Evolutionary conservation across 257 asterid species (phyloP), one percentile per base, ranked within the genome.

Genomic region (Solanum corneliomulleri): DNA sequence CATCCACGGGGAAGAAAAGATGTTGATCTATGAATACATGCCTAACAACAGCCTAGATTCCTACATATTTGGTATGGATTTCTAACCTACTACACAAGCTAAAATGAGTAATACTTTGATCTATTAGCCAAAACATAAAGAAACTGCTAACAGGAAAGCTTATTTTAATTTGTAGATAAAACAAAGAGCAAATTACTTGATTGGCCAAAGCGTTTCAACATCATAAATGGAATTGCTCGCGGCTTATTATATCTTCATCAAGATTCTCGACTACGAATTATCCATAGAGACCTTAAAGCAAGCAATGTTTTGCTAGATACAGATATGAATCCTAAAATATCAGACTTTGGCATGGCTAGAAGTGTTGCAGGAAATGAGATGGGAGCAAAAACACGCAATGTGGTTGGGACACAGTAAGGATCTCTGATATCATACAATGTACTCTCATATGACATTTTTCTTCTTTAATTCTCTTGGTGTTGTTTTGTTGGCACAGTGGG

Each of bases 241-340:
- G 91, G 91, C 6, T 69, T 90, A 33, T 44, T 90, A 85, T 90
- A 90, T 74, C 91, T 90, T 35, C 91, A 90, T 88, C 91, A 90
- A 83, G 91, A 90, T 88, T 90, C 91, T 21, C 90, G 89, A 71
- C 86, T 90, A 11, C 72, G 91, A 9, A 89, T 89, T 33, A 87
- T 89, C 84, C 91, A 89, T 71, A 83, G 90, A n/a, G 90, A 89
- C 86, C 90, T 89, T n/a, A 89, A 89, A 86, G 89, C 87, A 68
- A 89, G 91, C 88, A 89, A 89, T 35, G 84, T 89, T 87, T 72
- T 89, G 70, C 85, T 89, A 39, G 91, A 89, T 64, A 45, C 60
- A 25, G 90, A 86, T n/a, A 85, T 89, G 91, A 87, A 87, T 75
- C 91, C 91, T 11, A 89, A 87, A 76, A 89, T 89, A 85, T 89